phyloP scores from a whole-genome alignment of 345 rosid species.

The Gossypium longicalyx region DNA sequence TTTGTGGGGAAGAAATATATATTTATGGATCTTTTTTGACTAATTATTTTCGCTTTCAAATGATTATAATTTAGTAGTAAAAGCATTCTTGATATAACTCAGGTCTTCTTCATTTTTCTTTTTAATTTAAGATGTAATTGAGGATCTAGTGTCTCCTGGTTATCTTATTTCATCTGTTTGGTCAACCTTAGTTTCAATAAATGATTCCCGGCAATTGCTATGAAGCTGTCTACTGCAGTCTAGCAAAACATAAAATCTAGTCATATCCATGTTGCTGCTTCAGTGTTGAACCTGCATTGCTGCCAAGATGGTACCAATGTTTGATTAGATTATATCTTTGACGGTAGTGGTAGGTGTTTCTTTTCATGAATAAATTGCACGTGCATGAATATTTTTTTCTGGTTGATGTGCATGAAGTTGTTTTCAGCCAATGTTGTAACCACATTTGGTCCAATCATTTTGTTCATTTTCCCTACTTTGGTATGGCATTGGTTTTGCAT shows the following conservation, averaged over 20 bases:
- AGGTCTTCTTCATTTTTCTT: not conserved
- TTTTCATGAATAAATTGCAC: not conserved
- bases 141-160: not conserved
- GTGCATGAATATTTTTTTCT: not conserved
- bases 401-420: not conserved
- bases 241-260: not conserved
- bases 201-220: not conserved
- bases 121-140: too few relatives aligned
- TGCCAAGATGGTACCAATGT: not conserved
- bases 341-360: not conserved
- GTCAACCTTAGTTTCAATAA: not conserved
- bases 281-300: conserved; percentile 11
- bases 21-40: not conserved
- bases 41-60: not conserved
- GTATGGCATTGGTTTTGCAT: not conserved
- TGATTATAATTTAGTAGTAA: not conserved
- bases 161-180: not conserved
- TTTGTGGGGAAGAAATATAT: not conserved
- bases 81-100: not conserved
- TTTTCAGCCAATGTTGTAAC: conserved; percentile 6
- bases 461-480: conserved; percentile 3
- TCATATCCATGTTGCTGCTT: not conserved
- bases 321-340: conserved; percentile 6
- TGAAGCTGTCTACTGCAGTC: not conserved
- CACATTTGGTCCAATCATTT: conserved; percentile 4